phyloP scores from a whole-genome alignment of 108 stramenopile genomes.

The Nitzschia sp. region DNA sequence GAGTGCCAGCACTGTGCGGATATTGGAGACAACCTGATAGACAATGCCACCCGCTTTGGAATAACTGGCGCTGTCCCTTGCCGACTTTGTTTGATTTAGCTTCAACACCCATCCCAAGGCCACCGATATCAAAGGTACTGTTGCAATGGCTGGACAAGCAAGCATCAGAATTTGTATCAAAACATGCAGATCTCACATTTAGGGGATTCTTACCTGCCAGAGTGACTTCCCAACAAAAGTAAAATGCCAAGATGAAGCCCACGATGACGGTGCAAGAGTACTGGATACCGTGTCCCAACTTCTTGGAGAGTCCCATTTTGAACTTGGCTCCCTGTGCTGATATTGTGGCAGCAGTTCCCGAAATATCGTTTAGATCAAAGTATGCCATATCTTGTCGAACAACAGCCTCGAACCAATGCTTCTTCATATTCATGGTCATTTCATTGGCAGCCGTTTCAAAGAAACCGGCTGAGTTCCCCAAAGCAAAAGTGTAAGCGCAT shows the following conservation, averaged over 20 bases:
- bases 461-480: conserved; percentile 11
- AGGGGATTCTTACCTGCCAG: conserved; percentile 32
- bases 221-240: conserved; percentile 27
- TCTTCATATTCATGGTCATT: conserved; percentile 32
- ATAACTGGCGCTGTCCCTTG: conserved; percentile 31
- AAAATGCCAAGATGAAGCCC: conserved; percentile 39
- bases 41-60: conserved; percentile 44
- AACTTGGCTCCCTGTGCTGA: conserved; percentile 32
- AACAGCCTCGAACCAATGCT: conserved; percentile 43
- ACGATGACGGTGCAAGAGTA: conserved; percentile 32
- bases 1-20: conserved; percentile 47
- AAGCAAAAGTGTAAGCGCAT: conserved; percentile 1
- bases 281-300: conserved; percentile 37
- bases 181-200: no score
- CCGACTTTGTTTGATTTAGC: conserved; percentile 25
- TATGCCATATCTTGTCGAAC: conserved; percentile 53
- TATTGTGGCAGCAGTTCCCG: conserved; percentile 38
- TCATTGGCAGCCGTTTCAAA: conserved; percentile 38
- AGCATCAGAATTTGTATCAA: no score
- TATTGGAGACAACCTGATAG: conserved; percentile 32
- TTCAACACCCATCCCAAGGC: conserved; percentile 26
- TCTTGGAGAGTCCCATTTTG: conserved; percentile 35
- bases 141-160: conserved; percentile 4
- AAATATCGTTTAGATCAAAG: conserved; percentile 47
- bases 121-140: conserved; percentile 37